Evolutionary conservation across 805 yeast genomes (phyloP).

Genomic region (Saccharomycopsis lassenensis): DNA sequence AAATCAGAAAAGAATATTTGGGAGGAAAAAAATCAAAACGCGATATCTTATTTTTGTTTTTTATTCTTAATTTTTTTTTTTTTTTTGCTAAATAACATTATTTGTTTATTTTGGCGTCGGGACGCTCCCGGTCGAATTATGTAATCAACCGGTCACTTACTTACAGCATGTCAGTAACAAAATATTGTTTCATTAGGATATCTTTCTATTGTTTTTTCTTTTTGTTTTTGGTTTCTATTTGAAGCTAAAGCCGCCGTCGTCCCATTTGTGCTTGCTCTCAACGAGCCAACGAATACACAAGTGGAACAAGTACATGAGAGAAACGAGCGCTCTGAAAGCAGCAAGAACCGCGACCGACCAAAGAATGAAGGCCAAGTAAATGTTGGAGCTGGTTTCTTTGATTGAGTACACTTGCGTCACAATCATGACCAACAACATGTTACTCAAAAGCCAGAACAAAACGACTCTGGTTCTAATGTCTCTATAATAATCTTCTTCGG

Average conservation of each 20-base stretch:
- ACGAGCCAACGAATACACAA: slow-evolving; percentile 30
- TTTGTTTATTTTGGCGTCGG: slow-evolving; percentile 3
- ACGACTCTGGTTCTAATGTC: slow-evolving; percentile 93
- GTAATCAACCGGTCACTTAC: too few species aligned
- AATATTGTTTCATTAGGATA: too few species aligned
- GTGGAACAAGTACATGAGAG: slow-evolving; percentile 50
- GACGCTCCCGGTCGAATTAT: too few species aligned
- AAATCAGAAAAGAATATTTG: neutral
- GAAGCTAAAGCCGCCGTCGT: slow-evolving; percentile 25
- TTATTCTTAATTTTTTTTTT: slow-evolving; percentile 5
- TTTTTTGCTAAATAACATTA: neutral
- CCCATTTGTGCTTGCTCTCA: slow-evolving; percentile 30
- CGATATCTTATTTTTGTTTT: slow-evolving; percentile 1
- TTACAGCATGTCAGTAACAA: too few species aligned
- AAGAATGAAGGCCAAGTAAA: slow-evolving; percentile 70
- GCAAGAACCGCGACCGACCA: slow-evolving; percentile 91
- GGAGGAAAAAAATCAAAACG: neutral
- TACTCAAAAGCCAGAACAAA: slow-evolving; percentile 84
- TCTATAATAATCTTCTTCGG: slow-evolving; percentile 76
- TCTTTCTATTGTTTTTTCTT: too few species aligned
- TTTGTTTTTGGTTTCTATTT: too few species aligned
- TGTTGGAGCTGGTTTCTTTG: slow-evolving; percentile 54
- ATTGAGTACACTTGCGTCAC: slow-evolving; percentile 74
- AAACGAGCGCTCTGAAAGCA: slow-evolving; percentile 72
- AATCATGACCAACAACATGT: slow-evolving; percentile 73